Evolutionary conservation across 2,329 filamentous ascomycete genomes (phyloP).

Genomic region (Verruconis gallopava): DNA sequence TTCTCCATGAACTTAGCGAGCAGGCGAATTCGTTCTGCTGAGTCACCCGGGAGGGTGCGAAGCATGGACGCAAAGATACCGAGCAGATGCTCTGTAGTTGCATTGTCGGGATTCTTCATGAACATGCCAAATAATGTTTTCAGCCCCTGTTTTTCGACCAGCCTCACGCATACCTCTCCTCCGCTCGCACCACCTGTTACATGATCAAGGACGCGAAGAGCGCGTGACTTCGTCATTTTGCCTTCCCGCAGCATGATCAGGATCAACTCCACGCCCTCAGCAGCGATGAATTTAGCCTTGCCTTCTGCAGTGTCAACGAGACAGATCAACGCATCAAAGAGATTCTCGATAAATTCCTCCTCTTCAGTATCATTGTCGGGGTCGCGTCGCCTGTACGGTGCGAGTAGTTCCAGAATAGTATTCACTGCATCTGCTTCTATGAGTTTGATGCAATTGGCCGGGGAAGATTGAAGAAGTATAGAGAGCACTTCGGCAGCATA

Average conservation of each 20-base stretch:
- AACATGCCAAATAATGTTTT: constrained; percentile 79
- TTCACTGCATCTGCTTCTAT: constrained; percentile 38
- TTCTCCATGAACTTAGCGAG: constrained; percentile 94
- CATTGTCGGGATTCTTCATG: constrained; percentile 62
- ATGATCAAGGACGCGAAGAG: constrained; percentile 75
- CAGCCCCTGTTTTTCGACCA: constrained; percentile 74
- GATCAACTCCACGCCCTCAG: constrained; percentile 82
- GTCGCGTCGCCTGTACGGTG: constrained; percentile 73
- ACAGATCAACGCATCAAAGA: constrained; percentile 78
- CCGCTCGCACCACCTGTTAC: constrained; percentile 44
- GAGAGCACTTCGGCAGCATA: constrained; percentile 87
- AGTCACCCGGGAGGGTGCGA: constrained; percentile 63
- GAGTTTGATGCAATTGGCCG: constrained; percentile 41
- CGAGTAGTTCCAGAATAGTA: constrained; percentile 65
- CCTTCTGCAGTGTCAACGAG: constrained; percentile 62
- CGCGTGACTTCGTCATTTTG: constrained; percentile 65
- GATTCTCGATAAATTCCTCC: constrained; percentile 87
- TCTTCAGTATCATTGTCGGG: constrained; percentile 64
- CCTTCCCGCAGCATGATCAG: constrained; percentile 78
- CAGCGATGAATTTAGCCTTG: constrained; percentile 72
- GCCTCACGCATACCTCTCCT: constrained; percentile 52
- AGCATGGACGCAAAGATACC: constrained; percentile 76
- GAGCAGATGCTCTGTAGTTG: constrained; percentile 65
- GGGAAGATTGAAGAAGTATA: constrained; percentile 68
- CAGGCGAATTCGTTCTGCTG: constrained; percentile 64